A percentile compares a stretch with the other conserved stretches of the same genome.
Conservation (phyloP, 23 red algal genomes). For the Cyanidioschyzon merolae region DNA sequence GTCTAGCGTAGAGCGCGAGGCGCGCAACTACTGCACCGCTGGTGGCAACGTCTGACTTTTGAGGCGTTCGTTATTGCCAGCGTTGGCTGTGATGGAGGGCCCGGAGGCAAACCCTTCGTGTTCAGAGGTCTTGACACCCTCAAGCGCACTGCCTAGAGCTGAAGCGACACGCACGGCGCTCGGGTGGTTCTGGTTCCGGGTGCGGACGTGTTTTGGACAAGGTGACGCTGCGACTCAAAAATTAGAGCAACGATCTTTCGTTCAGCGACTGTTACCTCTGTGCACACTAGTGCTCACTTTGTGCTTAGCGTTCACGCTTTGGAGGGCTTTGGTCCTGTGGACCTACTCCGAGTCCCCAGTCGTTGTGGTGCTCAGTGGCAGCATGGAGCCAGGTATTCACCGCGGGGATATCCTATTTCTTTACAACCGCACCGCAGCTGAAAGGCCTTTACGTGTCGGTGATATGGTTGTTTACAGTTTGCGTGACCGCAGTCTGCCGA, state of each 20-base stretch:
- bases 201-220: too few relatives aligned
- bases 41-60: too few relatives aligned
- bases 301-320: neutral
- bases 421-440: conserved; percentile 41
- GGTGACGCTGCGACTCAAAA: too few relatives aligned
- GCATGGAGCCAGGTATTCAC: conserved; percentile 92
- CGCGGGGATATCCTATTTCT: conserved; percentile 84
- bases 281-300: neutral
- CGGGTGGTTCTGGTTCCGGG: too few relatives aligned
- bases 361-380: conserved; percentile 38
- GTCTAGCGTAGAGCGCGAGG: too few relatives aligned
- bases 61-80: too few relatives aligned
- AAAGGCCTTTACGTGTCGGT: conserved; percentile 43
- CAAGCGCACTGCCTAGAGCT: too few relatives aligned
- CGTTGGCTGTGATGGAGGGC: too few relatives aligned
- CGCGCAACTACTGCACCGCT: too few relatives aligned
- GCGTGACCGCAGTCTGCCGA: conserved; percentile 64
- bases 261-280: neutral
- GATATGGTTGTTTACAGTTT: conserved; percentile 99
- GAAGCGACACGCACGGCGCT: too few relatives aligned
- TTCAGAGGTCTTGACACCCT: too few relatives aligned
- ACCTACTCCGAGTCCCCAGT: conserved; percentile 13
- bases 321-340: neutral
- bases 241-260: neutral
- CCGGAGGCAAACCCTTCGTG: too few relatives aligned